A percentile compares a stretch with the other conserved stretches of the same genome.
These are phyloP conservation scores for Blastobotrys ciferrii DNA, from an alignment of 1,139 yeast species.

Conservation along the genomic window DNA sequence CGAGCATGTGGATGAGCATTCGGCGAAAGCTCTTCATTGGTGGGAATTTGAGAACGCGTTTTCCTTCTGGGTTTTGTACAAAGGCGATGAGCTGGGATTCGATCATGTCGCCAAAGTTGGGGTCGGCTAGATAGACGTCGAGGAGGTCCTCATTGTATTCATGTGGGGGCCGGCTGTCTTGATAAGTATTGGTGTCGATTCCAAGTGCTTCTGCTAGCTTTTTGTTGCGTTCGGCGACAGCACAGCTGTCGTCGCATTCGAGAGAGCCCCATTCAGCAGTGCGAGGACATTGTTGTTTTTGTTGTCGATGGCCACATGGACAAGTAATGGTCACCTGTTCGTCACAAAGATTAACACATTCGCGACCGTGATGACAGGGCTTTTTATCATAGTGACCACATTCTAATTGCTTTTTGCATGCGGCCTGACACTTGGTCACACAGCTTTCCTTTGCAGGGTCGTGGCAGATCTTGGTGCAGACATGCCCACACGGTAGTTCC, in stretches of 20 bases:
- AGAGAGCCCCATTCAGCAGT: constrained; percentile 28
- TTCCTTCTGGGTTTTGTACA: constrained; percentile 38
- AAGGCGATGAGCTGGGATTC: constrained; percentile 55
- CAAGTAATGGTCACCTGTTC: constrained; percentile 54
- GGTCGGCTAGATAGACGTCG: constrained; percentile 33
- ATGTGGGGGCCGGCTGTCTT: constrained; percentile 21
- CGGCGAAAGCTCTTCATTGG: constrained; percentile 74
- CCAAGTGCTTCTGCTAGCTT: constrained; percentile 63
- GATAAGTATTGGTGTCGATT: constrained; percentile 28
- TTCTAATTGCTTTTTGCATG: constrained; percentile 57
- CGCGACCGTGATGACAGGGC: constrained; percentile 59
- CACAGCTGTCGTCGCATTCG: constrained; percentile 74
- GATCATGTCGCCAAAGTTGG: constrained; percentile 42
- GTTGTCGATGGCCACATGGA: constrained; percentile 58
- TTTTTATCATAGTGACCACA: constrained; percentile 69
- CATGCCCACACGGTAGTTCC: constrained; percentile 64
- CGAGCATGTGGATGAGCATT: constrained; percentile 65
- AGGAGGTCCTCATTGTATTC: constrained; percentile 29
- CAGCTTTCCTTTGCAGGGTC: constrained; percentile 33
- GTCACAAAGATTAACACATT: constrained; percentile 55
- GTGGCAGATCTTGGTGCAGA: constrained; percentile 62
- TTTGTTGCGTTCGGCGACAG: constrained; percentile 55
- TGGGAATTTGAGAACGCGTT: constrained; percentile 55
- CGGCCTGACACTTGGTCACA: constrained; percentile 39
- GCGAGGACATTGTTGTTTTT: constrained; percentile 25